phyloP scores from a whole-genome alignment of 73 alveolate genomes.

The Paramecium tetraurelia region DNA sequence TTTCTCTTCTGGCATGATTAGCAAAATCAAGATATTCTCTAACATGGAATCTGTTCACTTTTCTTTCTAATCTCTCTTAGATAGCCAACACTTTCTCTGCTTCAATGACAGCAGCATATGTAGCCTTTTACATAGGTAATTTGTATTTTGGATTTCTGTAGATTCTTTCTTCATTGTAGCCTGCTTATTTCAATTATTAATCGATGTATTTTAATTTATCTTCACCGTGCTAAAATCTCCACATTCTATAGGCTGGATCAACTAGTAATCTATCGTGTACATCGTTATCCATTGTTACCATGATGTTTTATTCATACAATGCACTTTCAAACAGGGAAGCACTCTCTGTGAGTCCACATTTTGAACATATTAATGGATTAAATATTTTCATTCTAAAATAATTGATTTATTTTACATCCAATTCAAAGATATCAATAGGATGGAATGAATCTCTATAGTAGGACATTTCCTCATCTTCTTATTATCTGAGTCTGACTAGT shows the following conservation, averaged over 20 bases:
- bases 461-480: conserved; percentile 75
- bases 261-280: conserved; percentile 83
- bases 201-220: conserved; percentile 71
- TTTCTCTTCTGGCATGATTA: conserved; percentile 88
- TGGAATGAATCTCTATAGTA: conserved; percentile 81
- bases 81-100: conserved; percentile 78
- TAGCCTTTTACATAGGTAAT: conserved; percentile 63
- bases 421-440: conserved; percentile 71
- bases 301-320: conserved; percentile 65
- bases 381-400: conserved; percentile 7
- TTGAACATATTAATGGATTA: not conserved
- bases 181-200: conserved; percentile 67
- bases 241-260: conserved; percentile 88
- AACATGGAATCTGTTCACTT: conserved; percentile 73
- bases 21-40: conserved; percentile 79
- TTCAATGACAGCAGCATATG: conserved; percentile 72
- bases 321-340: conserved; percentile 50
- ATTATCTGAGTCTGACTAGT: conserved; percentile 83
- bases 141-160: conserved; percentile 53
- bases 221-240: conserved; percentile 75
- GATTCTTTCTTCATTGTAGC: conserved; percentile 35
- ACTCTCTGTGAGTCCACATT: conserved; percentile 54
- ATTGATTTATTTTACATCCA: conserved; percentile 65
- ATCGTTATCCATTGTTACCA: conserved; percentile 74
- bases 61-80: conserved; percentile 78